Base-by-base conservation (phyloP, 371 early-diverging fungal genomes). In the Rhizopus delemar region DNA sequence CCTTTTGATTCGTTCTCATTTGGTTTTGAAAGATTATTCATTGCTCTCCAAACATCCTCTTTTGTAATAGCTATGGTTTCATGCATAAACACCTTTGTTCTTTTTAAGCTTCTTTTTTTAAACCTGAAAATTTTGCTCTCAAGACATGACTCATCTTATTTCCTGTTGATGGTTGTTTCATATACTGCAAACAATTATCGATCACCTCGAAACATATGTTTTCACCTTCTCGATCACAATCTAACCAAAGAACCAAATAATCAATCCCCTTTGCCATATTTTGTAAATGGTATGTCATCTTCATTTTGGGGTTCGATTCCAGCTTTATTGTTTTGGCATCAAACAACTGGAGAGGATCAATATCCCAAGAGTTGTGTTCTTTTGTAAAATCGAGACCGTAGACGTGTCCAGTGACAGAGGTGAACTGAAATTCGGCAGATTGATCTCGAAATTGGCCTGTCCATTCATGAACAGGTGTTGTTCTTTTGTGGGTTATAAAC, bases 151-250 rank as follows among this genome's bases (percentile, higher is more conserved):
- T 60, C 57, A 68, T 66, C 32, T 66, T 79, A 9, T 57, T 60
- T 9, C 56, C 59, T 11, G 50, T 33, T 11, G 51, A n/a, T 2
- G 66, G 63, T 6, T 59, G 54, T 31, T 75, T 76, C 69, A 76
- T 76, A 41, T 66, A 58, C 0, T 60, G 57, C 15, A 69, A 33
- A 39, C 66, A 69, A 43, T 75, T 74, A 13, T 74, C 72, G 31
- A 75, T 74, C 31, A 90, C 87, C 60, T 90, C 86, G 55, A 68
- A 72, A 35, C 86, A 89, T 53, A 90, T 90, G 59, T 90, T 86
- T 62, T 90, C 90, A 8, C 90, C 90, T 69, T 90, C 90, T 53
- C 90, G 65, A 64, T 90, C 90, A 57, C 89, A 87, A 70, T 90
- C 90, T 35, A 89, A 75, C 90, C 90, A 90, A 8, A 89, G 73